Percentiles rank a stretch among this genome's conserved stretches.
Evolutionary conservation across 1,284 basidiomycete genomes (phyloP).

Genomic region (Testicularia cyperi): DNA sequence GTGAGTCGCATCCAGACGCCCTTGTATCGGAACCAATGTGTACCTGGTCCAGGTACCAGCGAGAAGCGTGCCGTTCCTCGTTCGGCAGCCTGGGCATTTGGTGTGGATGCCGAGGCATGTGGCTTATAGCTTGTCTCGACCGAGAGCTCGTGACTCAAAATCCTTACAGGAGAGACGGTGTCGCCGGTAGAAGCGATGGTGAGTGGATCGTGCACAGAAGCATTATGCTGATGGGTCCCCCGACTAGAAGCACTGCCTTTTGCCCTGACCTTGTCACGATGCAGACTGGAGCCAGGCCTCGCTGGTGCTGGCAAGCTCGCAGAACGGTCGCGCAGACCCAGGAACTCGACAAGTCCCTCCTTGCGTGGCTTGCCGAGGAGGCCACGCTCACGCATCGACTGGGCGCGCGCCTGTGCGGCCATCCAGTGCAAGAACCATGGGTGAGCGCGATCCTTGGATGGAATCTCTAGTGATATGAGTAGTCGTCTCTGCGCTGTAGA

Average conservation of each 20-base stretch:
- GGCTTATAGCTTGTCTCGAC: slow-evolving; percentile 72
- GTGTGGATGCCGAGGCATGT: slow-evolving; percentile 24
- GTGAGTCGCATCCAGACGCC: slow-evolving; percentile 91
- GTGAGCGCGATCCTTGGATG: slow-evolving; percentile 90
- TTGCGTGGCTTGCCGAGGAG: slow-evolving; percentile 40
- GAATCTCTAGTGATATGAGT: slow-evolving; percentile 93
- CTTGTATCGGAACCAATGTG: slow-evolving; percentile 85
- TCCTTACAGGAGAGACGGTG: slow-evolving; percentile 60
- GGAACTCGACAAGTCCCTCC: slow-evolving; percentile 47
- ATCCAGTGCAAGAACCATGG: slow-evolving; percentile 99
- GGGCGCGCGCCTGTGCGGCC: slow-evolving; percentile 65
- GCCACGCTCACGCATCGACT: slow-evolving; percentile 49
- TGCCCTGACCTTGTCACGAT: neutral
- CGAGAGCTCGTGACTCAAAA: slow-evolving; percentile 75
- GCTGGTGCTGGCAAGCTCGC: too few relatives aligned
- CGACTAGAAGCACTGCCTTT: too few relatives aligned
- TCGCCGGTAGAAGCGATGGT: slow-evolving; percentile 58
- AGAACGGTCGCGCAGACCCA: slow-evolving; percentile 33
- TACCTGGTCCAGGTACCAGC: slow-evolving; percentile 91
- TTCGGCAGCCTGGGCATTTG: slow-evolving; percentile 29
- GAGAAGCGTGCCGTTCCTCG: slow-evolving; percentile 68
- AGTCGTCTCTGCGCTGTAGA: slow-evolving; percentile 80
- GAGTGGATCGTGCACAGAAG: slow-evolving; percentile 51
- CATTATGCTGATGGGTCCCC: too few relatives aligned
- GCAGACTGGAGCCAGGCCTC: neutral